Percentiles rank a stretch among this genome's conserved stretches.
Evolutionary conservation across 352 stramenopile genomes (phyloP).

Genomic region (Phytophthora litchii): DNA sequence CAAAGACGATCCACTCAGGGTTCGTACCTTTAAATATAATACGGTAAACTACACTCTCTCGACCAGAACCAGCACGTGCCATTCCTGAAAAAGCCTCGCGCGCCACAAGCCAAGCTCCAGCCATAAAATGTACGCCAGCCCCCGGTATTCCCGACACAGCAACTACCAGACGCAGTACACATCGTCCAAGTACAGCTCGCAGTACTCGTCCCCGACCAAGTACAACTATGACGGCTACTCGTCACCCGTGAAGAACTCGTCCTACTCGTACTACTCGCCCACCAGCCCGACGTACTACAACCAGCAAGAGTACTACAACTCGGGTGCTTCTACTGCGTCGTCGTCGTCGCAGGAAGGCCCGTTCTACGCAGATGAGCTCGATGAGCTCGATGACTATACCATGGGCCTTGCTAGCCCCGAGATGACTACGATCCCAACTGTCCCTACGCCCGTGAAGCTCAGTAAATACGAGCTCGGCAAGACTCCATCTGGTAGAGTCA

Average conservation of each 20-base stretch:
- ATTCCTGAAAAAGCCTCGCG: conserved; percentile 49
- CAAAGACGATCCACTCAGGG: conserved; percentile 1
- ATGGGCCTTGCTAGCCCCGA: conserved; percentile 57
- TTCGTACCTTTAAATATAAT: conserved; percentile 22
- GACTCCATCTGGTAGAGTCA: conserved; percentile 77
- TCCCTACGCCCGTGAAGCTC: conserved; percentile 71
- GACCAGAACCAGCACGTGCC: conserved; percentile 8
- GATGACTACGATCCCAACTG: conserved; percentile 80
- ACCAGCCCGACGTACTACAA: conserved; percentile 53
- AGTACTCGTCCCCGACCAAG: conserved; percentile 39
- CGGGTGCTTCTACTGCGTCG: conserved; percentile 76
- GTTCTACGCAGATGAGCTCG: conserved; percentile 77
- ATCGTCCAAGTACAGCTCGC: conserved; percentile 32
- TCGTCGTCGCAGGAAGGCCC: conserved; percentile 76
- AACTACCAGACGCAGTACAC: conserved; percentile 33
- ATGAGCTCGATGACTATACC: conserved; percentile 73
- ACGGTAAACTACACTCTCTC: conserved; percentile 13
- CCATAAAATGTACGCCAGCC: conserved; percentile 43
- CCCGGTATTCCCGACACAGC: conserved; percentile 46
- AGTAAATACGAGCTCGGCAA: conserved; percentile 81
- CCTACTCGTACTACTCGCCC: conserved; percentile 48
- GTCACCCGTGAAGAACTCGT: conserved; percentile 42
- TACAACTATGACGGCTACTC: conserved; percentile 43
- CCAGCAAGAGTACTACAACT: conserved; percentile 72
- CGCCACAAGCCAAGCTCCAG: conserved; percentile 13